Percentiles rank a stretch among this genome's conserved stretches.
Evolutionary conservation across 2,329 filamentous ascomycete species (phyloP).

Genomic region (Clathrospora elynae): DNA sequence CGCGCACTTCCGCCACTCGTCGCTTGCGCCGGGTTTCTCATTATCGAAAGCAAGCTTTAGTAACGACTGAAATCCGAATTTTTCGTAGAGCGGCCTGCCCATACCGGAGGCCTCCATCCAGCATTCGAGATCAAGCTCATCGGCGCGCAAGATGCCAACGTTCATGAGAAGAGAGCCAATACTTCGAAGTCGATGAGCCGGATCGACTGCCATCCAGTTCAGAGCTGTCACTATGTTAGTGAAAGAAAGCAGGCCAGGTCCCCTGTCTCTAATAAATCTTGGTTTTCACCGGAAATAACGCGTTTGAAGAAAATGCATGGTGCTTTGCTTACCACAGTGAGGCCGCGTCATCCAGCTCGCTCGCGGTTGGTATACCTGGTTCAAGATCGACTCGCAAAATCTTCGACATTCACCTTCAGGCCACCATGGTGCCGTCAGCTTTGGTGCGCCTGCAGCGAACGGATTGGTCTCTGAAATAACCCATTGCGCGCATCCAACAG

Average conservation of each 20-base stretch:
- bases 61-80: slow-evolving; percentile 36
- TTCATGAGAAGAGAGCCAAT: slow-evolving; percentile 46
- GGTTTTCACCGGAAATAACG: slow-evolving; percentile 2
- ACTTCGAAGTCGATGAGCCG: slow-evolving; percentile 44
- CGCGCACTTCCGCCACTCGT: slow-evolving; percentile 41
- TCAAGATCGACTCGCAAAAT: slow-evolving; percentile 42
- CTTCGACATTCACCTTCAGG: slow-evolving; percentile 41
- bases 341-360: slow-evolving; percentile 42
- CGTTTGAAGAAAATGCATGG: slow-evolving; percentile 2
- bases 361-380: slow-evolving; percentile 40
- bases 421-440: slow-evolving; percentile 43
- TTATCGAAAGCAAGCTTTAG: slow-evolving; percentile 41
- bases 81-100: slow-evolving; percentile 47
- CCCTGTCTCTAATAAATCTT: neutral
- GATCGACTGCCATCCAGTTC: slow-evolving; percentile 47
- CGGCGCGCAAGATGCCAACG: slow-evolving; percentile 41
- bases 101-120: slow-evolving; percentile 48
- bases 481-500: slow-evolving; percentile 44
- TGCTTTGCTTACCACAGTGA: slow-evolving; percentile 39
- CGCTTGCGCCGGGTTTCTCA: slow-evolving; percentile 27
- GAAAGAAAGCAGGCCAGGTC: neutral
- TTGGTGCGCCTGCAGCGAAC: slow-evolving; percentile 35
- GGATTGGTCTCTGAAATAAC: slow-evolving; percentile 35
- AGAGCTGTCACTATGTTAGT: slow-evolving; percentile 34
- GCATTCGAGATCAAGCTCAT: slow-evolving; percentile 42